These are phyloP conservation scores for Albatrellus ellisii DNA, from an alignment of 768 basidiomycete species.

Conservation along the genomic window DNA sequence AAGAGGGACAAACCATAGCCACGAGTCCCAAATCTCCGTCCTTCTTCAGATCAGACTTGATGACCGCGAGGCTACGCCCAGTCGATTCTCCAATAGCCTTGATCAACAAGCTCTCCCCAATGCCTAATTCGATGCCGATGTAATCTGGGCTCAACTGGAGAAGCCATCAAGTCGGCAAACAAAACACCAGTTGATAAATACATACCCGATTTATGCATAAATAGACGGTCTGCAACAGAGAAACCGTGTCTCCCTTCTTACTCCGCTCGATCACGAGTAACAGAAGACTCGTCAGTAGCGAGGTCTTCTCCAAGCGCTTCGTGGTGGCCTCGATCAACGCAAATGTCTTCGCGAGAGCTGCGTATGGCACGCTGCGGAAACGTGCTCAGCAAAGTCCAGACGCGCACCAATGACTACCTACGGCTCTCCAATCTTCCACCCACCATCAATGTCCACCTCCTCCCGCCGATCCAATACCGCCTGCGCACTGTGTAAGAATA, in stretches of 20 bases:
- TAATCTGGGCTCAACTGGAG: constrained; percentile 87
- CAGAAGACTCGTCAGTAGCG: constrained; percentile 79
- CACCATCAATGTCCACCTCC: constrained; percentile 67
- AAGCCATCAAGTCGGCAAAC: neutral
- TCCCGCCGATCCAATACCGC: constrained; percentile 42
- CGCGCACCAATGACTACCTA: constrained; percentile 26
- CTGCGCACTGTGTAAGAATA: constrained; percentile 38
- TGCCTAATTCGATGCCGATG: constrained; percentile 87
- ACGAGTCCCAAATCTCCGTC: constrained; percentile 94
- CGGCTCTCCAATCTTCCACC: constrained; percentile 81
- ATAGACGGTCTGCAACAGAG: constrained; percentile 83
- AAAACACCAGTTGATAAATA: constrained; percentile 1
- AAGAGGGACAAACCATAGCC: constrained; percentile 61
- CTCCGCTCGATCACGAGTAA: constrained; percentile 83
- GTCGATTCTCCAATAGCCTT: constrained; percentile 95
- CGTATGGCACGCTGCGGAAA: constrained; percentile 72
- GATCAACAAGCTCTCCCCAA: constrained; percentile 87
- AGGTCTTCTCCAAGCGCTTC: constrained; percentile 87
- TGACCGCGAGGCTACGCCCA: constrained; percentile 66
- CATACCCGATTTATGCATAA: constrained; percentile 91
- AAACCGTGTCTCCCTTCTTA: constrained; percentile 54
- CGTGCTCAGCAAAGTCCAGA: neutral
- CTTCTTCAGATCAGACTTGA: constrained; percentile 88
- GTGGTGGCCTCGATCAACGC: constrained; percentile 87
- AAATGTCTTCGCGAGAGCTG: constrained; percentile 82